Base-by-base conservation (phyloP, 768 basidiomycete species). In the Suillus clintonianus region DNA sequence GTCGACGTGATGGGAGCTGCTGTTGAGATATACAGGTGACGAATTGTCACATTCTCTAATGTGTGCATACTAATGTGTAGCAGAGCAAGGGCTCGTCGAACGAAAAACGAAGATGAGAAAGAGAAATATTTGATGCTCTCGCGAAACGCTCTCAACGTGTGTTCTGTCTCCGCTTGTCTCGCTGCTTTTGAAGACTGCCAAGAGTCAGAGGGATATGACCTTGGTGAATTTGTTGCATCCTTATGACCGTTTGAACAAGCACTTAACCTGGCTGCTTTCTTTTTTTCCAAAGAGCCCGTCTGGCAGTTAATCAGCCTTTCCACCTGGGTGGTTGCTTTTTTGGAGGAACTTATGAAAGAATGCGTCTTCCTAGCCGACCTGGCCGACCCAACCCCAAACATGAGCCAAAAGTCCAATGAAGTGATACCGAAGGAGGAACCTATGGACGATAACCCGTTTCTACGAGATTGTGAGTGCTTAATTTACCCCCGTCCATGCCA, bases 291-390 rank as follows among this genome's bases (percentile, higher is more conserved):
- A 94, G 91, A 86, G 60, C 85, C 88, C 41, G 82, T 86, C 32
- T 93, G 92, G 92, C 87, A 89, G 65, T 80, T 93, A 15, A 83
- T 87, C 53, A 84, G 82, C 10, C 69, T 92, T 53, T 85, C 83
- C 1, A 77, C 76, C 9, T 94, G 90, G 90, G 71, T 85, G 50
- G 76, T 91, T 32, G 75, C 76, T 39, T 87, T 91, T 66, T 65
- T 87, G 22, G 89, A 90, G 71, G 83, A 76, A 59, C 71, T 94
- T 5, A 72, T 92, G 74, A 89, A 85, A 60, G 82, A 81, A 63
- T 83, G 81, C 41, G 71, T 84, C 2, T 74, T 77, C 55, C 70
- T 77, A 3, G 74, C 70, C 4, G 78, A 79, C 61, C 43, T 67
- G 17, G 56, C 62, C 2, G 60, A 70, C 51, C 43, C 70, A 36